A percentile compares a stretch with the other conserved stretches of the same genome.
These are phyloP conservation scores for Lentinula raphanica DNA, from an alignment of 768 basidiomycete species.

Conservation along the genomic window DNA sequence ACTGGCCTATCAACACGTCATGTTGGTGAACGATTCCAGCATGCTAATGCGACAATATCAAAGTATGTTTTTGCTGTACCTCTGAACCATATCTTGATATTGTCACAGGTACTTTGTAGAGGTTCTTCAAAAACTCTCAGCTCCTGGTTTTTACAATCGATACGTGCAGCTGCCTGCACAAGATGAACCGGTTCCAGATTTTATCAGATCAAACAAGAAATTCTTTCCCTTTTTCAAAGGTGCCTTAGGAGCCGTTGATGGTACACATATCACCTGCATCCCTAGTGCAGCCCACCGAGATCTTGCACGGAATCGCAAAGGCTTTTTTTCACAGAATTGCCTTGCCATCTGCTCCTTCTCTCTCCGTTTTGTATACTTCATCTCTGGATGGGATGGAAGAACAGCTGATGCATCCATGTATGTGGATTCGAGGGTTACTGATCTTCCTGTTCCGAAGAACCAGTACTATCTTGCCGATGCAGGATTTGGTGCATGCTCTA, in stretches of 20 bases:
- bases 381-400: slow-evolving; percentile 22
- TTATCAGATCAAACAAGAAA: slow-evolving; percentile 16
- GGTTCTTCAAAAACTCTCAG: not conserved
- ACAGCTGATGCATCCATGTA: slow-evolving; percentile 14
- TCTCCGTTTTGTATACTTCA: slow-evolving; percentile 16
- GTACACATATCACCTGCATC: slow-evolving; percentile 17
- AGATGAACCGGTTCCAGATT: not conserved
- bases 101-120: not conserved
- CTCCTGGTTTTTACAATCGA: slow-evolving; percentile 4
- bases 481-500: slow-evolving; percentile 14
- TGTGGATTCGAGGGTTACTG: slow-evolving; percentile 7
- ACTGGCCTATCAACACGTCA: slow-evolving; percentile 16
- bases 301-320: slow-evolving; percentile 17
- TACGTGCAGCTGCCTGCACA: slow-evolving; percentile 2
- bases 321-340: slow-evolving; percentile 20
- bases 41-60: slow-evolving; percentile 18
- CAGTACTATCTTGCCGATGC: slow-evolving; percentile 17
- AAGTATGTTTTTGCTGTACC: not conserved
- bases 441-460: slow-evolving; percentile 13
- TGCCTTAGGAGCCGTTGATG: slow-evolving; percentile 19
- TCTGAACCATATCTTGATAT: not conserved
- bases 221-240: slow-evolving; percentile 21
- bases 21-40: slow-evolving; percentile 19
- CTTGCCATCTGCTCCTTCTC: slow-evolving; percentile 20
- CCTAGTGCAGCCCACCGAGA: slow-evolving; percentile 11